phyloP scores from a whole-genome alignment of 192 early-diverging fungal genomes.

The Coemansia reversa region DNA sequence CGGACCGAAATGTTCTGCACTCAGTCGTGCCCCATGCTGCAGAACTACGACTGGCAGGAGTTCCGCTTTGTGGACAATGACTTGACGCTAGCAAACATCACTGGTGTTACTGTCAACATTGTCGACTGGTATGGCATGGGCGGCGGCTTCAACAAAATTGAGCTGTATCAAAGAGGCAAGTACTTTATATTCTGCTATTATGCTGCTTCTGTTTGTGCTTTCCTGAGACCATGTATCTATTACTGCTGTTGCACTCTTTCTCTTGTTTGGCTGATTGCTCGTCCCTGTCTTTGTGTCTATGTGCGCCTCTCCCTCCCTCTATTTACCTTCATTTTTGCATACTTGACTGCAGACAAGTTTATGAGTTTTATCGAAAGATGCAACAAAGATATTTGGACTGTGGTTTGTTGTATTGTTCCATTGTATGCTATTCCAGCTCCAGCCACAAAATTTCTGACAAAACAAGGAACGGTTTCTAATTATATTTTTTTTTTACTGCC shows the following conservation, averaged over 20 bases:
- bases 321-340: slow-evolving; percentile 1
- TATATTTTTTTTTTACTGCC: slow-evolving; percentile 1
- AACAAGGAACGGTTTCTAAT: slow-evolving; percentile 11
- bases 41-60: slow-evolving; percentile 48
- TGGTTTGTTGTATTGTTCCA: not conserved
- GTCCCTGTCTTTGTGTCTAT: not conserved
- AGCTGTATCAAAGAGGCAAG: slow-evolving; percentile 54
- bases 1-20: slow-evolving; percentile 34
- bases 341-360: not conserved
- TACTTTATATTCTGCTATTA: slow-evolving; percentile 1
- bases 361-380: not conserved
- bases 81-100: slow-evolving; percentile 43
- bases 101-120: slow-evolving; percentile 60
- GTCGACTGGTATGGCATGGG: slow-evolving; percentile 59
- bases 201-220: slow-evolving; percentile 1
- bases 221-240: slow-evolving; percentile 1
- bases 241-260: not conserved
- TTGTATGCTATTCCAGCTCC: not conserved
- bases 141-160: slow-evolving; percentile 51
- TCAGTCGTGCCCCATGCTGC: slow-evolving; percentile 44
- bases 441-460: not conserved
- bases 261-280: not conserved
- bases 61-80: slow-evolving; percentile 52
- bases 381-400: not conserved
- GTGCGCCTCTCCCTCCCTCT: not conserved